A percentile compares a stretch with the other conserved stretches of the same genome.
Evolutionary conservation across 2,329 filamentous ascomycete genomes (phyloP).

Genomic region (Trichoderma harzianum): DNA sequence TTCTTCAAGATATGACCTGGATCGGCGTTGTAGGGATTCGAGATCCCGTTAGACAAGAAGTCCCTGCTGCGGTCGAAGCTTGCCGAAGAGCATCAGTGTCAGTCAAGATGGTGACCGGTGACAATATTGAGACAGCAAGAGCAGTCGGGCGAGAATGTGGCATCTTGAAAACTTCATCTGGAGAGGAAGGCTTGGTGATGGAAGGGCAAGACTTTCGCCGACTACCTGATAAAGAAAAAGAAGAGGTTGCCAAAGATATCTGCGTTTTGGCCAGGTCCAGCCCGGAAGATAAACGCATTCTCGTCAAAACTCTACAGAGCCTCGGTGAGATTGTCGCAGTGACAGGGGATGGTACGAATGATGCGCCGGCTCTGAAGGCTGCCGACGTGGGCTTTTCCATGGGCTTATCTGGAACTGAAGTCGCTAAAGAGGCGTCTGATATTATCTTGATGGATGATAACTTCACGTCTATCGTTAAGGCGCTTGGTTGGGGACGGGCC

Average conservation of each 20-base stretch:
- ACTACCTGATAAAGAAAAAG: conserved; percentile 50
- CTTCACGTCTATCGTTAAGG: conserved; percentile 63
- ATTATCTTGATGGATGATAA: conserved; percentile 67
- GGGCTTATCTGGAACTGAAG: conserved; percentile 64
- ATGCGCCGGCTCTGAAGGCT: conserved; percentile 62
- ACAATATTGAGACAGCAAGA: conserved; percentile 55
- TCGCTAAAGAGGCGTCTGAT: conserved; percentile 65
- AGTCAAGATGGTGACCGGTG: conserved; percentile 57
- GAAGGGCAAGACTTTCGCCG: conserved; percentile 61
- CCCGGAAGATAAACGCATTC: conserved; percentile 57
- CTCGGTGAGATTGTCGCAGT: conserved; percentile 59
- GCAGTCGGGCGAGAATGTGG: conserved; percentile 63
- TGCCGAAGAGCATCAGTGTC: conserved; percentile 61
- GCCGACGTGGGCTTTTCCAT: conserved; percentile 67
- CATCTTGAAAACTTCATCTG: conserved; percentile 45
- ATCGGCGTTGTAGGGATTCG: conserved; percentile 48
- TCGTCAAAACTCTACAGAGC: conserved; percentile 52
- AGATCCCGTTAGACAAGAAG: conserved; percentile 59
- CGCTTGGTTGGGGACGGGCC: conserved; percentile 64
- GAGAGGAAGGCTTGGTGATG: conserved; percentile 54
- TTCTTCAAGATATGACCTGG: neutral
- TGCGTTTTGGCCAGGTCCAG: conserved; percentile 56
- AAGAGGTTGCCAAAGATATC: conserved; percentile 44
- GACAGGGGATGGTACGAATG: conserved; percentile 66
- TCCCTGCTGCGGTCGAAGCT: conserved; percentile 56